Evolutionary conservation across 1,284 basidiomycete species (phyloP).

Genomic region (Ganoderma multipileum): DNA sequence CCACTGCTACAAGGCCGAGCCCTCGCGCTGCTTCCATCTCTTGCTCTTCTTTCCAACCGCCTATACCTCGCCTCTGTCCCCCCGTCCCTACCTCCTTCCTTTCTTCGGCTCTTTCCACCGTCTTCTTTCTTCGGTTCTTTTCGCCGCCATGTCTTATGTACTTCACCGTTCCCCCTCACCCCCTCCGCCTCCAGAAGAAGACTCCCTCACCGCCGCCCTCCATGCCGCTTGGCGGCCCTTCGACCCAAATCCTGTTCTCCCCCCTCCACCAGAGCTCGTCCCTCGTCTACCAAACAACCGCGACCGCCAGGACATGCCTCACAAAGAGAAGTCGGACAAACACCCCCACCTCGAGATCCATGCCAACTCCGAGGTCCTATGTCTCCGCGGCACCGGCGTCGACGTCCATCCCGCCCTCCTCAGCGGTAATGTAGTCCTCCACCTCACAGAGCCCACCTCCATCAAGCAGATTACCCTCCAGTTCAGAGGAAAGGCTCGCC

Average conservation of each 20-base stretch:
- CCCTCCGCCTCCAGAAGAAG: constrained; percentile 37
- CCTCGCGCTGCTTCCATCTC: constrained; percentile 1
- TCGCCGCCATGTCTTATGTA: constrained; percentile 39
- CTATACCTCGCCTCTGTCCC: neutral
- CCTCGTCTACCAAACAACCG: constrained; percentile 39
- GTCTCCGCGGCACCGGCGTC: constrained; percentile 80
- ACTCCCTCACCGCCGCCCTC: constrained; percentile 41
- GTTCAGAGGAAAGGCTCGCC: constrained; percentile 83
- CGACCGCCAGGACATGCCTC: constrained; percentile 47
- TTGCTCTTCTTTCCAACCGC: neutral
- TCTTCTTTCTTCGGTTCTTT: constrained; percentile 20
- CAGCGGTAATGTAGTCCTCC: constrained; percentile 79
- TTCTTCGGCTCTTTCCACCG: constrained; percentile 16
- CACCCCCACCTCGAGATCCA: constrained; percentile 72
- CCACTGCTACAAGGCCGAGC: neutral
- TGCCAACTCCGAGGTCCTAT: constrained; percentile 73
- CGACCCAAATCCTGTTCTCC: constrained; percentile 25
- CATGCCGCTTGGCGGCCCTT: constrained; percentile 42
- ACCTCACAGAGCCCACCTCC: constrained; percentile 81
- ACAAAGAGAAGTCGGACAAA: constrained; percentile 50
- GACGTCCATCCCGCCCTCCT: constrained; percentile 84
- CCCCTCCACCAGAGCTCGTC: constrained; percentile 42
- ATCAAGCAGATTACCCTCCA: constrained; percentile 88
- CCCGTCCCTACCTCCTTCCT: constrained; percentile 3
- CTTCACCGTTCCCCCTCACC: constrained; percentile 33